Evolutionary conservation across 495 filamentous ascomycete species (phyloP).

Genomic region (Hyaloscypha finlandica): DNA sequence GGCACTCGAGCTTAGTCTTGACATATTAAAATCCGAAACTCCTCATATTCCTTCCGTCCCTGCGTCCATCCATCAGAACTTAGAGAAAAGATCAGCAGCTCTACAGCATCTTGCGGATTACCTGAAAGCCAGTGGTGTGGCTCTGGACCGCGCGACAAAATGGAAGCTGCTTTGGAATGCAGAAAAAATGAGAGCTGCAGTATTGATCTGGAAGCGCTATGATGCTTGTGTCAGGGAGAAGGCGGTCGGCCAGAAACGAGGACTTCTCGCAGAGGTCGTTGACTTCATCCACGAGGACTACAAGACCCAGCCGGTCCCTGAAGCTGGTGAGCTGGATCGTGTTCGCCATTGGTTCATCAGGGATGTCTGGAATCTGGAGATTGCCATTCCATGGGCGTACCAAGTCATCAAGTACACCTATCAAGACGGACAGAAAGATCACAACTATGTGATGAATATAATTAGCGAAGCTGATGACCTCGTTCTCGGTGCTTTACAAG

Average conservation of each 20-base stretch:
- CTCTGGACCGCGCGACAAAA: slow-evolving; percentile 60
- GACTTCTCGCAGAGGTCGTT: slow-evolving; percentile 68
- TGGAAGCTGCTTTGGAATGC: slow-evolving; percentile 89
- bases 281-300: slow-evolving; percentile 68
- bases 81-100: slow-evolving; percentile 67
- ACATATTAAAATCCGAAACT: slow-evolving; percentile 75
- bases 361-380: slow-evolving; percentile 71
- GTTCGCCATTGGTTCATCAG: slow-evolving; percentile 82
- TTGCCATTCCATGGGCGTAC: slow-evolving; percentile 74
- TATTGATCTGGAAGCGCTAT: slow-evolving; percentile 75
- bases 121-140: slow-evolving; percentile 53
- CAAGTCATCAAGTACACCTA: slow-evolving; percentile 69
- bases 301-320: slow-evolving; percentile 59
- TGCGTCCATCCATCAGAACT: slow-evolving; percentile 77
- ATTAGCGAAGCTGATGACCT: slow-evolving; percentile 80
- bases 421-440: slow-evolving; percentile 50
- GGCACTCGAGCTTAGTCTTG: slow-evolving; percentile 74
- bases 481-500: slow-evolving; percentile 68
- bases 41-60: slow-evolving; percentile 68
- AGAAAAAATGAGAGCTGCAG: slow-evolving; percentile 86
- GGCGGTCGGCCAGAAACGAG: slow-evolving; percentile 48
- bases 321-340: slow-evolving; percentile 65
- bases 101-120: slow-evolving; percentile 70
- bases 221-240: slow-evolving; percentile 55
- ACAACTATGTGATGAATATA: slow-evolving; percentile 48